Evolutionary conservation across 257 asterid species (phyloP).

Genomic region (Solanum stenotomum): DNA sequence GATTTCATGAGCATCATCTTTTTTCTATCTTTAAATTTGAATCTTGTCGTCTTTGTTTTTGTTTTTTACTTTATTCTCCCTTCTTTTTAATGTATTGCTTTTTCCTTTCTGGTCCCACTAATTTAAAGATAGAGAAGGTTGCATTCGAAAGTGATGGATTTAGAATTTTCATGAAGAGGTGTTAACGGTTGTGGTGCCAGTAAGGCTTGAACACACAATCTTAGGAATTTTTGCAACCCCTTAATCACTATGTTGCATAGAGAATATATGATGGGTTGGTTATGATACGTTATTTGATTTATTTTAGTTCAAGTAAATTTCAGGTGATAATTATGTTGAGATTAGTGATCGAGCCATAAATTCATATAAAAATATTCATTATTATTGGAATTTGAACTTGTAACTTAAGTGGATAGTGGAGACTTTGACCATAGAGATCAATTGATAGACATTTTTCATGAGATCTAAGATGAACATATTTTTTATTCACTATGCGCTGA

Average conservation of each 20-base stretch:
- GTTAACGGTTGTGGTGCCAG: too few relatives aligned
- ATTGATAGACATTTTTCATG: too few relatives aligned
- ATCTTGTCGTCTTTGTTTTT: background rate
- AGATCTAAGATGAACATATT: too few relatives aligned
- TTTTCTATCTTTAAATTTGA: background rate
- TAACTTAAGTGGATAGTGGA: background rate
- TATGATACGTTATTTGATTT: background rate
- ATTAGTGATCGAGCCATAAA: background rate
- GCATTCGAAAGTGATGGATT: too few relatives aligned
- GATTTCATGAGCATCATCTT: background rate
- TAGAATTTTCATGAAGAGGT: too few relatives aligned
- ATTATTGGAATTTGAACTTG: background rate
- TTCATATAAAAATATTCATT: background rate
- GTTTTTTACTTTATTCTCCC: background rate
- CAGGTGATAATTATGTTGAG: background rate
- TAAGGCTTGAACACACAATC: too few relatives aligned
- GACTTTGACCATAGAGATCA: too few relatives aligned
- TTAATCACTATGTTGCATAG: background rate
- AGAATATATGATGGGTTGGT: background rate
- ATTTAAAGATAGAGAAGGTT: too few relatives aligned
- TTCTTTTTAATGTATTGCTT: background rate
- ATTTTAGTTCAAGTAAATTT: background rate
- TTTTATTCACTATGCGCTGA: too few relatives aligned
- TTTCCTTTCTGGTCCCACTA: background rate
- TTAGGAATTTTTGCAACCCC: too few relatives aligned